Conservation (phyloP, 148 eudicot species). For the Gaultheria prostrata region DNA sequence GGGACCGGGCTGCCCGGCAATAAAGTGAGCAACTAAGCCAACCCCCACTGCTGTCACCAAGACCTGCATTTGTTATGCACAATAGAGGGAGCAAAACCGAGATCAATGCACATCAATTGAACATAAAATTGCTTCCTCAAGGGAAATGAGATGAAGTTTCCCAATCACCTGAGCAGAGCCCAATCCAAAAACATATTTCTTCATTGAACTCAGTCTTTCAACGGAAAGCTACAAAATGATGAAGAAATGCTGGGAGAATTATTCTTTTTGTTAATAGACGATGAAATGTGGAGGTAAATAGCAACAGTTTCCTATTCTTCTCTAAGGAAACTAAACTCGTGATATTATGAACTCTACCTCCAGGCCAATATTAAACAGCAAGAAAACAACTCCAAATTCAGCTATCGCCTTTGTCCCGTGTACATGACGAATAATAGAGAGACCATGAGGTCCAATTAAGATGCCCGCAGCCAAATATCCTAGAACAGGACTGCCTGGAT, state of each 20-base stretch:
- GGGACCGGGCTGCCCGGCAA: slow-evolving; percentile 75
- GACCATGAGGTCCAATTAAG: slow-evolving; percentile 97
- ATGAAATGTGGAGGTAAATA: not conserved
- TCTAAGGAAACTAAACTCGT: slow-evolving; percentile 3
- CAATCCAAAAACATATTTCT: slow-evolving; percentile 99
- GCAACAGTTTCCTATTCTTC: not conserved
- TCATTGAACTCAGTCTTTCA: slow-evolving; percentile 99
- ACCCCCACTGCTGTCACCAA: slow-evolving; percentile 75
- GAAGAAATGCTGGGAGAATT: slow-evolving; percentile 13
- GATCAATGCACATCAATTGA: slow-evolving; percentile 2
- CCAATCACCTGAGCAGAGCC: slow-evolving; percentile 90
- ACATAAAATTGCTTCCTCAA: not conserved
- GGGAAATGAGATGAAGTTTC: not conserved
- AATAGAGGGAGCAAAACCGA: not conserved
- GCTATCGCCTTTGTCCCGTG: slow-evolving; percentile 99
- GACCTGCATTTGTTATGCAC: slow-evolving; percentile 47
- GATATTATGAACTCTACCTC: slow-evolving; percentile 56
- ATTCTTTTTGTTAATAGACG: slow-evolving; percentile 6
- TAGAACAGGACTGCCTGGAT: slow-evolving; percentile 96
- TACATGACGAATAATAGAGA: slow-evolving; percentile 93
- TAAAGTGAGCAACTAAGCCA: slow-evolving; percentile 76
- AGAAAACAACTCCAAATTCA: slow-evolving; percentile 96
- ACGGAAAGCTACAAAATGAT: slow-evolving; percentile 76
- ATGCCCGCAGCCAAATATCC: slow-evolving; percentile 98
- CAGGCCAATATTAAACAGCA: slow-evolving; percentile 96